Evolutionary conservation across 768 basidiomycete genomes (phyloP), one percentile per base, ranked within the genome.

Genomic region (Sistotremastrum suecicum): DNA sequence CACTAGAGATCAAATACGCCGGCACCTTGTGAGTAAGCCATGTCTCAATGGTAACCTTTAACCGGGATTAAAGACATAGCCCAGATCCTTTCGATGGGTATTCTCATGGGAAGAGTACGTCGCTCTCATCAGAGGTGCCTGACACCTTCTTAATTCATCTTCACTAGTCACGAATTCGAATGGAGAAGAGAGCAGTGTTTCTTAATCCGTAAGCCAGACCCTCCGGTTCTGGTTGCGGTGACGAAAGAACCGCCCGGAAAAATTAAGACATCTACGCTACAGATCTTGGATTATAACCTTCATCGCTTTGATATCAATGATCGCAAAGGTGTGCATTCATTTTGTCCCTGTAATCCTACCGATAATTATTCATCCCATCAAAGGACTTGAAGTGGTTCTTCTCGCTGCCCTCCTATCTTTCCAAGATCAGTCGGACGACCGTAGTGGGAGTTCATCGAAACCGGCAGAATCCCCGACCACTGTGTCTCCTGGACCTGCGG

Each of bases 141-240:
- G 8, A 2, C 7, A 28, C 5, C 9, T 37, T 41, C 43, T 40
- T 34, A 30, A 12, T 46, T 34, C 39, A 37, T 34, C 7, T 46
- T 47, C 11, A 46, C 30, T 54, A 89, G 86, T 35, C 80, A 89
- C 50, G 76, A 81, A 38, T 87, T 85, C 50, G 86, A 88, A 56
- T 90, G 87, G 86, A 83, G 76, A 56, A 72, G 81, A 39, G 84
- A 87, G 56, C 80, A 82, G 52, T 88, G 85, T 61, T 88, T 71
- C 60, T 75, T 89, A 60, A 59, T 88, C 38, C 75, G 86, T 20
- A 88, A 88, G 57, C 87, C 86, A 6, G 87, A 90, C 52, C 87
- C 87, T 5, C 82, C 87, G 3, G 85, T 90, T 1, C 72, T 88
- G 7, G 80, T 90, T 8, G 85, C 84, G 0, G 69, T 87, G 31